These are phyloP conservation scores for Micractinium sp. DNA, from an alignment of 139 green algal genomes.

Conservation along the genomic window DNA sequence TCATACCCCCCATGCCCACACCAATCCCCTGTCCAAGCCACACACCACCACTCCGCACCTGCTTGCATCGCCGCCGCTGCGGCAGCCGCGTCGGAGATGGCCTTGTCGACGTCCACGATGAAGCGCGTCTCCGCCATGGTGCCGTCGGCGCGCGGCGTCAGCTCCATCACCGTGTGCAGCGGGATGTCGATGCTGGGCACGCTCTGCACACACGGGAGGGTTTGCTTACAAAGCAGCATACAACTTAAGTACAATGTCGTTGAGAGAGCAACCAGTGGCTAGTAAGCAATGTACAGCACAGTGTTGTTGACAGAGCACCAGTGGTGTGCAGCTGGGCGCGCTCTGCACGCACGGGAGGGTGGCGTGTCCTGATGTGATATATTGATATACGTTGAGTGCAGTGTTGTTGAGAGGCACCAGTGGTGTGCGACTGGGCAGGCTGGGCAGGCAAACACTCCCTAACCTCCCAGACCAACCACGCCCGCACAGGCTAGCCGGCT, in stretches of 20 bases:
- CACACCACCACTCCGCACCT: background rate
- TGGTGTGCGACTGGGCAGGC: no score
- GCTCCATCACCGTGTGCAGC: slow-evolving; percentile 93
- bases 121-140: slow-evolving; percentile 82
- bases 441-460: no score
- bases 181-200: slow-evolving; percentile 86
- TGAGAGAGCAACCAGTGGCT: no score
- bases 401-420: no score
- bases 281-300: background rate
- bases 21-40: background rate
- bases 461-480: background rate
- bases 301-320: no score
- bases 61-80: background rate
- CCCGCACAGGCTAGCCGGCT: no score
- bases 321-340: no score
- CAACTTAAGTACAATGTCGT: no score
- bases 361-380: no score
- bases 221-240: background rate
- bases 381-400: no score
- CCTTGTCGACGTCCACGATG: slow-evolving; percentile 57
- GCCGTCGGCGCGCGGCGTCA: slow-evolving; percentile 85
- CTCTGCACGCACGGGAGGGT: no score
- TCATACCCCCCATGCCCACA: background rate
- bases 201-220: slow-evolving; percentile 20
- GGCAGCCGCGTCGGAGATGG: background rate